Base-by-base conservation (phyloP, 1,139 yeast genomes). In the Citeromyces hawaiiensis region DNA sequence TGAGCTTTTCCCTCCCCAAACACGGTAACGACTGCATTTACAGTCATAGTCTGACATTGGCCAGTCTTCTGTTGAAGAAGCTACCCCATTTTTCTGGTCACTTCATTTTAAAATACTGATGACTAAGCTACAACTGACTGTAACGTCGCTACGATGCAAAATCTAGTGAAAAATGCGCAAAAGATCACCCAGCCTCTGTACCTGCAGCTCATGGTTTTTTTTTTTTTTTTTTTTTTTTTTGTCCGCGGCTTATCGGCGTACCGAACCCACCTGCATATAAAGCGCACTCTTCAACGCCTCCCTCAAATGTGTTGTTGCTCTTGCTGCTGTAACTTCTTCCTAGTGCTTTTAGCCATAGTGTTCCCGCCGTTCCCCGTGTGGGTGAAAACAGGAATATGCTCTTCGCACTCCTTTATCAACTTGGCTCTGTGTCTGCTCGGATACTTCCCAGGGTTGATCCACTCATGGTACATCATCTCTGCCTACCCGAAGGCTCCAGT, bases 341-440 rank as follows among this genome's bases (percentile, higher is more conserved):
- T 80, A 35, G 77, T 77, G 19, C 55, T 78, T 0, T 51, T 79
- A 11, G 77, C 83, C 1, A 70, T 79, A 21, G 53, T 79, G 39
- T 68, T 76, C 58, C 87, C 88, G 1, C 87, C 88, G 0, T 60
- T 80, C 40, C 83, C 87, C 0, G 87, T 80, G 17, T 71, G 78
- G 70, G 67, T 79, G 44, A 73, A 82, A 51, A 61, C 76, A 42
- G 87, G 87, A 2, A 42, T 76, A 29, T 77, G 83, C 46, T 68
- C 83, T 2, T 60, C 66, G 33, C 86, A 79, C 52, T 65, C 79
- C 9, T 54, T 76, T 13, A 72, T 80, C 44, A 79, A 78, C 52
- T 62, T 79, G 35, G 56, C 71, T 36, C 64, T 79, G 34, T 72
- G 77, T 37, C 45, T 75, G 18, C 56, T 79, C 29, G 87, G 86